Evolutionary conservation across 129 eudicot species (phyloP), one percentile per base, ranked within the genome.

Genomic region (Centrapalus pauciflorus): DNA sequence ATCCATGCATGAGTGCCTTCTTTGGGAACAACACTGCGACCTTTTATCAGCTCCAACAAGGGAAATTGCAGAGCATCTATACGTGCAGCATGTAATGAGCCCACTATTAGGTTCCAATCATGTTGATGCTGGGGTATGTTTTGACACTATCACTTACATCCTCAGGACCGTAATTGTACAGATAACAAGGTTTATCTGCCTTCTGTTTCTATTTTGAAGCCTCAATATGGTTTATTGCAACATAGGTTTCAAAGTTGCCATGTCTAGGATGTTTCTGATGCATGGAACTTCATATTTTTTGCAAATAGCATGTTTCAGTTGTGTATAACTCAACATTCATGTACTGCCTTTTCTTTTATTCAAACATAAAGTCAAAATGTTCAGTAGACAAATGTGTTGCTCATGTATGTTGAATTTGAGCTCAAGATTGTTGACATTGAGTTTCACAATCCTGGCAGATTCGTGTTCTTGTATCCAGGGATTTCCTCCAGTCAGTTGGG

Each of bases 51-150:
- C 96, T 27, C 90, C 86, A 16, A 80, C 87, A 28, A 82, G 80
- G 59, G 96, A 93, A 67, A 79, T 81, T 64, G 95, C 88, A 24
- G 86, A 89, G 51, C 90, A 80, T 35, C 65, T 82, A 2, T 93
- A 80, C 55, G 93, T 89, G 68, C 78, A 82, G 72, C 69, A 83
- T 76, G 90, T 89, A 34, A 84, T 89, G 86, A 71, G 80, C 33
- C 93, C 96, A 11, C 52, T 86, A 68, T 73, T 93, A 76, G 99
- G 99, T 70, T 61, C 96, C 66, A 69, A 78, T 54, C 85, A 83
- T 77, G 87, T 93, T 77, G 99, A 93, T 78, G 79, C 96, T 2
- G 99, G 99, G 90, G 99, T 93, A 85, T 55, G 85, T 66, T 50
- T 11, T 35, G 64, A 25, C 28, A 61, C 5, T 29, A 37, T 69